These are phyloP conservation scores for Ustilago loliicola DNA, from an alignment of 1,284 basidiomycete species.

Conservation along the genomic window DNA sequence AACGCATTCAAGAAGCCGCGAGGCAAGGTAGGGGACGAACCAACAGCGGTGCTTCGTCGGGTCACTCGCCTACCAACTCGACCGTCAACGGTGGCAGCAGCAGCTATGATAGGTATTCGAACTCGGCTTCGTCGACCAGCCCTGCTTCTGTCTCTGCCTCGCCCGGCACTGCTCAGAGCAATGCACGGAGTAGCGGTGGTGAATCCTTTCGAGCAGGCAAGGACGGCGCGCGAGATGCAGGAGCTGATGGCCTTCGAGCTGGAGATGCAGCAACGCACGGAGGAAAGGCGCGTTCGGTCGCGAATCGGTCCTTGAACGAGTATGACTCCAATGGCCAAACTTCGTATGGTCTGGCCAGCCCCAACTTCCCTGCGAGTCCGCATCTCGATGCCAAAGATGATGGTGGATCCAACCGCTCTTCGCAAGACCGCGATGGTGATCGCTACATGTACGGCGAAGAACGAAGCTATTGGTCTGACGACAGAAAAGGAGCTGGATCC, in stretches of 20 bases:
- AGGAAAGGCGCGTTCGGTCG: slow-evolving; percentile 53
- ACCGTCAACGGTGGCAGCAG: slow-evolving; percentile 36
- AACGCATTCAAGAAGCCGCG: slow-evolving; percentile 62
- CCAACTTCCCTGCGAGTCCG: slow-evolving; percentile 53
- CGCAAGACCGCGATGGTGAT: slow-evolving; percentile 50
- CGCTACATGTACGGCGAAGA: slow-evolving; percentile 55
- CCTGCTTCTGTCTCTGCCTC: slow-evolving; percentile 40
- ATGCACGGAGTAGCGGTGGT: slow-evolving; percentile 31
- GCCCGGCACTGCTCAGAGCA: slow-evolving; percentile 32
- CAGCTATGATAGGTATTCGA: slow-evolving; percentile 39
- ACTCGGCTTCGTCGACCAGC: slow-evolving; percentile 29
- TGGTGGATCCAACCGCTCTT: slow-evolving; percentile 32
- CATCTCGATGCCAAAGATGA: slow-evolving; percentile 41
- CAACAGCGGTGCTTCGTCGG: slow-evolving; percentile 44
- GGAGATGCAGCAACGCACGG: slow-evolving; percentile 52
- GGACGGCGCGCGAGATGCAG: slow-evolving; percentile 43
- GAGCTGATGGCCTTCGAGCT: slow-evolving; percentile 44
- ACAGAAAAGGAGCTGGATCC: slow-evolving; percentile 37
- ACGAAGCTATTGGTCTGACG: slow-evolving; percentile 53
- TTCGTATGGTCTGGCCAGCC: slow-evolving; percentile 47
- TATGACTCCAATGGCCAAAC: slow-evolving; percentile 53
- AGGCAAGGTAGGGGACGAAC: slow-evolving; percentile 38
- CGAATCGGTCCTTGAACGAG: slow-evolving; percentile 50
- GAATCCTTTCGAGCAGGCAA: slow-evolving; percentile 55
- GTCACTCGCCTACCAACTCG: slow-evolving; percentile 50